Base-by-base conservation (phyloP, 371 early-diverging fungal genomes). In the Funneliformis caledonium region DNA sequence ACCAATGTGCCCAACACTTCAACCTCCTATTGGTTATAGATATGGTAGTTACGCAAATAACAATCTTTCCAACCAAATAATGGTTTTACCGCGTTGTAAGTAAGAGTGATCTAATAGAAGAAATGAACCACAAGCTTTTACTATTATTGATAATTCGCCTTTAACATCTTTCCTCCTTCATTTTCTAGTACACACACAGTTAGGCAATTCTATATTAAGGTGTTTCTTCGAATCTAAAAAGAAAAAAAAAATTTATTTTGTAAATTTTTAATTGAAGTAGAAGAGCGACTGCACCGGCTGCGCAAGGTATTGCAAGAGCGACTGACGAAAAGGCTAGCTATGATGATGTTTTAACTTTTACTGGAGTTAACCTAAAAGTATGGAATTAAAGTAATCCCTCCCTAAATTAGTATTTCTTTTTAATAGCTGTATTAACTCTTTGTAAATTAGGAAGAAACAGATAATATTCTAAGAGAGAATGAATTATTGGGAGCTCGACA, bases 401-500 rank as follows among this genome's bases (percentile, higher is more conserved):
- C n/a, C n/a, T n/a, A 47, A 64, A 22, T 31, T 11, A 31, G n/a
- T n/a, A n/a, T 31, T 64, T 31, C 10, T 64, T 26, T 11, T 10
- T n/a, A 16, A 10, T 64, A 59, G n/a, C n/a, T 16, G n/a, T 64
- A 64, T 31, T 64, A 64, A 64, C 14, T 9, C 4, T 64, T 26
- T 31, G 2, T 31, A 26, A 31, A 12, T 47, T 69, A 69, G 70
- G 70, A 37, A 10, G 70, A 69, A 19, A 43, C 37, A 22, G 43
- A 43, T 22, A 69, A 69, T 69, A 69, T 69, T 43, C 26, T 37
- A 19, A 69, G 70, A 69, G 70, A 69, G 45, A 37, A 69, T 43
- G 70, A 69, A n/a, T 69, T 69, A 26, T 69, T 69, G 70, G 45
- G 43, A 45, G n/a, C n/a, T 37, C 70, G 70, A 43, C 70, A 69